Evolutionary conservation across 495 filamentous ascomycete genomes (phyloP).

Genomic region (Penicillium cinerascens): DNA sequence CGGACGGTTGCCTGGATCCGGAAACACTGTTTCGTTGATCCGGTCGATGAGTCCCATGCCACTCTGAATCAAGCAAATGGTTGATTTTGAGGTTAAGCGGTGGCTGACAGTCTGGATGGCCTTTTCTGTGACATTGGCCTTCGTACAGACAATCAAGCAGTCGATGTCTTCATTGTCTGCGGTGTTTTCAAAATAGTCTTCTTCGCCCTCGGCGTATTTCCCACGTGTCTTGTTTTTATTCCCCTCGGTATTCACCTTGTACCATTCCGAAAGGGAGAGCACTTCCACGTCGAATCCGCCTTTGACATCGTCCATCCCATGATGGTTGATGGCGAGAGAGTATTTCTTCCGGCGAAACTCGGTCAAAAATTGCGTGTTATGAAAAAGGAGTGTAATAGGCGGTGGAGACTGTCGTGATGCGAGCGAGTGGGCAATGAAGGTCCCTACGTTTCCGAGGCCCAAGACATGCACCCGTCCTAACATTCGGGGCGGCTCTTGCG

Average conservation of each 20-base stretch:
- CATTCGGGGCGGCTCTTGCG: slow-evolving; percentile 21
- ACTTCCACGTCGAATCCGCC: slow-evolving; percentile 43
- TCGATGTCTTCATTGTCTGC: slow-evolving; percentile 54
- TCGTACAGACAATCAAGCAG: slow-evolving; percentile 71
- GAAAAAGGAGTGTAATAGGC: slow-evolving; percentile 55
- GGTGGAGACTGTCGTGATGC: slow-evolving; percentile 54
- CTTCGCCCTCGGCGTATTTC: slow-evolving; percentile 5
- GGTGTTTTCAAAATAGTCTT: slow-evolving; percentile 1
- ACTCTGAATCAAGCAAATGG: slow-evolving; percentile 77
- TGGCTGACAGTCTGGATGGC: slow-evolving; percentile 57
- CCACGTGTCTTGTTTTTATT: slow-evolving; percentile 7
- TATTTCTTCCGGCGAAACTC: slow-evolving; percentile 28
- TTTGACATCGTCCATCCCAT: slow-evolving; percentile 40
- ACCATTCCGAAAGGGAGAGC: slow-evolving; percentile 23
- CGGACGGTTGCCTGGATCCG: slow-evolving; percentile 59
- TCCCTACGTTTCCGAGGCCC: slow-evolving; percentile 56
- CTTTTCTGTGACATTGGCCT: slow-evolving; percentile 52
- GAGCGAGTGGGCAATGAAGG: slow-evolving; percentile 58
- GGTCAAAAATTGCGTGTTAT: slow-evolving; percentile 30
- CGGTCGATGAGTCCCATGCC: slow-evolving; percentile 79
- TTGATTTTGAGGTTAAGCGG: slow-evolving; percentile 67
- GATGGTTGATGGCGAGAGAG: slow-evolving; percentile 28
- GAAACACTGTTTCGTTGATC: slow-evolving; percentile 65
- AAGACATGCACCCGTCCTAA: slow-evolving; percentile 56
- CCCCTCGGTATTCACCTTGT: slow-evolving; percentile 28